phyloP scores from a whole-genome alignment of 306 rosid species.

The Bauhinia variegata region DNA sequence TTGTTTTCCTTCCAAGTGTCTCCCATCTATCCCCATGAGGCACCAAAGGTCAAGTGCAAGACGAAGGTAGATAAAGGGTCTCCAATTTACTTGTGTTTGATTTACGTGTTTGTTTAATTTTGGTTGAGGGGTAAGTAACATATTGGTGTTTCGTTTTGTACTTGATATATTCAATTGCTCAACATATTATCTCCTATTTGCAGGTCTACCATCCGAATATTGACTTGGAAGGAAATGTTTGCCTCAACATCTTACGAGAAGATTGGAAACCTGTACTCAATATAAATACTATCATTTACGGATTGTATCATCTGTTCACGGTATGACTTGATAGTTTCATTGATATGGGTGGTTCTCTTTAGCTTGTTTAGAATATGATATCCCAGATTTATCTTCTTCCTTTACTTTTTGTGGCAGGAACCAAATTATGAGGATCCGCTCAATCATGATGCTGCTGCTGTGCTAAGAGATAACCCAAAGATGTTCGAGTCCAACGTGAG shows the following conservation, averaged over 20 bases:
- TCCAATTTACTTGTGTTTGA: not conserved
- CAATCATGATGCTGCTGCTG: conserved; percentile 91
- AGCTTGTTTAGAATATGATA: not conserved
- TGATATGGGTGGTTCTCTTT: not conserved
- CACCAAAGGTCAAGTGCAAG: conserved; percentile 95
- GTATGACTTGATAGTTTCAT: conserved; percentile 40
- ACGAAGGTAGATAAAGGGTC: conserved; percentile 63
- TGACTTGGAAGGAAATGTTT: conserved; percentile 95
- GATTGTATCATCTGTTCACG: conserved; percentile 88
- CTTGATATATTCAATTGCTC: conserved; percentile 14
- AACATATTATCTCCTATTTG: conserved; percentile 19
- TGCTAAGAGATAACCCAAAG: conserved; percentile 79
- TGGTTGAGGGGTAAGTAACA: not conserved
- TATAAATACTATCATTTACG: conserved; percentile 81
- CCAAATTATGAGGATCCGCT: conserved; percentile 94
- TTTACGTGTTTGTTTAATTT: not conserved
- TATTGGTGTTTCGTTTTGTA: not conserved
- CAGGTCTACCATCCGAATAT: conserved; percentile 96
- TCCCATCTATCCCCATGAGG: conserved; percentile 87
- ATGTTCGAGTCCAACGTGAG: conserved; percentile 81
- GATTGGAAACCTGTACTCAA: conserved; percentile 98
- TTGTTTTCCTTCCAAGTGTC: conserved; percentile 79
- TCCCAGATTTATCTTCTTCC: conserved; percentile 6
- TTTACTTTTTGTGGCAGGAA: conserved; percentile 50
- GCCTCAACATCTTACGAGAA: conserved; percentile 92